Conservation (phyloP, 2,329 filamentous ascomycete genomes). For the Ceratocystis destructans region DNA sequence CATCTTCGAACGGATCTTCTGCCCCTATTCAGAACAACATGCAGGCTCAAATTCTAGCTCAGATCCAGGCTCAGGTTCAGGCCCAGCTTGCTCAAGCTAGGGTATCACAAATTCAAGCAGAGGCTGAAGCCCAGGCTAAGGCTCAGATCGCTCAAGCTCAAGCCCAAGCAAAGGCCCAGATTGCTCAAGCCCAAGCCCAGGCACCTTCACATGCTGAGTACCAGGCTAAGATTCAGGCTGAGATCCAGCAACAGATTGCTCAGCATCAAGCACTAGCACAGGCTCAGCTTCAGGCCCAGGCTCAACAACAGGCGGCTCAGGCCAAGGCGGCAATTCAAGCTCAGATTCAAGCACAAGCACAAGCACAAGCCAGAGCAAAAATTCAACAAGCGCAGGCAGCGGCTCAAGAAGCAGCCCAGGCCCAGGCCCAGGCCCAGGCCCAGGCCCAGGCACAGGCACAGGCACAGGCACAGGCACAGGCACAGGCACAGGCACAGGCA, state of each 20-base stretch:
- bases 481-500: slow-evolving; percentile 16
- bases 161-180: slow-evolving; percentile 16
- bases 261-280: slow-evolving; percentile 16
- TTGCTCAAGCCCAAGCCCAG: slow-evolving; percentile 17
- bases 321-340: slow-evolving; percentile 22
- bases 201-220: slow-evolving; percentile 8
- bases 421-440: slow-evolving; percentile 17
- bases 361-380: slow-evolving; percentile 18
- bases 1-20: slow-evolving; percentile 4
- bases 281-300: slow-evolving; percentile 16
- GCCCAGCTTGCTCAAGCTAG: slow-evolving; percentile 22
- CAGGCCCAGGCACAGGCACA: slow-evolving; percentile 21
- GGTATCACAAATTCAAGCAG: slow-evolving; percentile 12
- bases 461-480: slow-evolving; percentile 20
- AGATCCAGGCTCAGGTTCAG: slow-evolving; percentile 28
- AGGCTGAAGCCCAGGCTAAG: slow-evolving; percentile 14
- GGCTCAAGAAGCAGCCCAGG: slow-evolving; percentile 22
- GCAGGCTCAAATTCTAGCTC: slow-evolving; percentile 17
- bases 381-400: slow-evolving; percentile 12
- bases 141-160: slow-evolving; percentile 16
- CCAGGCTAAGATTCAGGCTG: slow-evolving; percentile 16
- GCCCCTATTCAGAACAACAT: slow-evolving; percentile 13
- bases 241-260: slow-evolving; percentile 14
- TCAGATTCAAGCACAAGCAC: slow-evolving; percentile 19
- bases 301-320: slow-evolving; percentile 20